phyloP scores from a whole-genome alignment of 2,329 filamentous ascomycete genomes.

The Diaporthe sp. region DNA sequence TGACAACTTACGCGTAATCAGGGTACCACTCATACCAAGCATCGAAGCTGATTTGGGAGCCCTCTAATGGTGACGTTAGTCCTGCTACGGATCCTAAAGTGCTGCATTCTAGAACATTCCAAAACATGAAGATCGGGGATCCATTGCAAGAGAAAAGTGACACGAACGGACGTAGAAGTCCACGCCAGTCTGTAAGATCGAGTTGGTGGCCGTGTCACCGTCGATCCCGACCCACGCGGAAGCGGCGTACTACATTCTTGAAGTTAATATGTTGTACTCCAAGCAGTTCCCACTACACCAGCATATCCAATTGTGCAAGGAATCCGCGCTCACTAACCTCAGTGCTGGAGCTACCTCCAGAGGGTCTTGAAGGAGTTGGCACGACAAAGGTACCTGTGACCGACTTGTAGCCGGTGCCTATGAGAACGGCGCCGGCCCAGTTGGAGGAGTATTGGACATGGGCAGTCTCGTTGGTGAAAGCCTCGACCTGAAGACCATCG shows the following conservation, averaged over 20 bases:
- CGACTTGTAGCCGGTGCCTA: slow-evolving; percentile 59
- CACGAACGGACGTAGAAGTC: slow-evolving; percentile 56
- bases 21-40: slow-evolving; percentile 74
- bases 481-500: slow-evolving; percentile 25
- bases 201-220: slow-evolving; percentile 63
- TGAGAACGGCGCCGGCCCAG: slow-evolving; percentile 68
- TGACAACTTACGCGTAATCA: slow-evolving; percentile 52
- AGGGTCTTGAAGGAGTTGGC: slow-evolving; percentile 56
- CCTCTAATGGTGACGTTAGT: slow-evolving; percentile 26
- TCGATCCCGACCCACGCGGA: slow-evolving; percentile 72
- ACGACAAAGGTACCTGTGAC: slow-evolving; percentile 65
- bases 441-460: slow-evolving; percentile 48
- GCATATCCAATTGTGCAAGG: background rate
- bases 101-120: too few species aligned
- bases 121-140: slow-evolving; percentile 33
- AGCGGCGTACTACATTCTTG: slow-evolving; percentile 52
- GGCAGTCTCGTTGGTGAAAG: slow-evolving; percentile 27
- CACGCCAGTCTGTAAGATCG: slow-evolving; percentile 67
- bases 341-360: slow-evolving; percentile 46
- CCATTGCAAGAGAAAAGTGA: background rate
- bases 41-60: slow-evolving; percentile 54
- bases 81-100: too few species aligned
- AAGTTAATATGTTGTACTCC: background rate
- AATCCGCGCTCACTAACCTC: slow-evolving; percentile 26
- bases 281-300: too few species aligned